phyloP scores from a whole-genome alignment of 2,329 filamentous ascomycete genomes.

The Madurella mycetomatis region DNA sequence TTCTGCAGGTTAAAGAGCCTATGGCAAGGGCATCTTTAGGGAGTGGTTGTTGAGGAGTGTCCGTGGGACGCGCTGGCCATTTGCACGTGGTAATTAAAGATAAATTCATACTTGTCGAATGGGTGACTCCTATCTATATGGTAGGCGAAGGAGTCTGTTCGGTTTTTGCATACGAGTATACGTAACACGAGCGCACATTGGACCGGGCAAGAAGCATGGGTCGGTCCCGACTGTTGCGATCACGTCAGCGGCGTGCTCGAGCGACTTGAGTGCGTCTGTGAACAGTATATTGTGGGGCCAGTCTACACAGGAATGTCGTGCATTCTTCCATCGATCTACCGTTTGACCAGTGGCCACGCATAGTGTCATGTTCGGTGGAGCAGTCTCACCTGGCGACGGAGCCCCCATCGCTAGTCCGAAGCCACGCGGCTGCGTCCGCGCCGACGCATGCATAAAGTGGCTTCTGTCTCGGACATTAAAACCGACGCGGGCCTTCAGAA shows the following conservation, averaged over 20 bases:
- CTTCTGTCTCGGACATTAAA: neutral
- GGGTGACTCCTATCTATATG: too few species aligned
- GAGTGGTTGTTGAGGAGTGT: too few species aligned
- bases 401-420: slow-evolving; percentile 2
- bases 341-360: neutral
- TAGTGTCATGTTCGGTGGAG: neutral
- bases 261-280: too few species aligned
- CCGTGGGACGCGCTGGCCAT: too few species aligned
- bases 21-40: too few species aligned
- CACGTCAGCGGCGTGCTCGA: neutral
- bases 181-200: neutral
- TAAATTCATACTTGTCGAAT: too few species aligned
- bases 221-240: neutral
- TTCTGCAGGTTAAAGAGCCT: too few species aligned
- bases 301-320: neutral
- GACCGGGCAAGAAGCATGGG: neutral
- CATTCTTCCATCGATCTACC: neutral
- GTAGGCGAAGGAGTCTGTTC: too few species aligned
- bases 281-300: neutral
- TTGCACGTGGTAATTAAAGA: too few species aligned
- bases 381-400: neutral
- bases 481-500: neutral
- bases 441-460: neutral
- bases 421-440: neutral
- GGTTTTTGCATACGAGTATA: too few species aligned